These are phyloP conservation scores for Amanita brunnescens DNA, from an alignment of 768 basidiomycete species.

Conservation along the genomic window DNA sequence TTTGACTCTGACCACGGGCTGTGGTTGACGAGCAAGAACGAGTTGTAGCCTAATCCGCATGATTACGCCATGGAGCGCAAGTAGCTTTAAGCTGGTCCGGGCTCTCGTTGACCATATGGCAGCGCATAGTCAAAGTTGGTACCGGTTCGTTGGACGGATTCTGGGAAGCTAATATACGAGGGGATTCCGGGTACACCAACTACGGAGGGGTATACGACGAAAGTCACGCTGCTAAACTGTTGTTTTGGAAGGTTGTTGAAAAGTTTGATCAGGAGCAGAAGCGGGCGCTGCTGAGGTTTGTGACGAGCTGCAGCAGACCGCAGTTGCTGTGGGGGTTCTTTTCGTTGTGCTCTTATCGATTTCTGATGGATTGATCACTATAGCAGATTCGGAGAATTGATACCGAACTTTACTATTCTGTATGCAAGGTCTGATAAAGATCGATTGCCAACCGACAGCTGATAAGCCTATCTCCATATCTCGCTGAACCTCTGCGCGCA, in stretches of 20 bases:
- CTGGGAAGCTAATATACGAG: no score
- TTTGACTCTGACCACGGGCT: slow-evolving; percentile 93
- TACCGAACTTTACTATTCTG: slow-evolving; percentile 84
- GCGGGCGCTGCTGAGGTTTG: slow-evolving; percentile 74
- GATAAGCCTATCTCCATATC: no score
- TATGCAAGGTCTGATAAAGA: slow-evolving; percentile 67
- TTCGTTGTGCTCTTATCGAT: background rate
- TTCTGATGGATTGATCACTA: background rate
- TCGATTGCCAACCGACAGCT: slow-evolving; percentile 62
- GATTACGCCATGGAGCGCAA: slow-evolving; percentile 81
- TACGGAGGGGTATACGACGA: slow-evolving; percentile 78
- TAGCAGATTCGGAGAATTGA: slow-evolving; percentile 80
- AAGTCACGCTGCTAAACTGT: slow-evolving; percentile 56
- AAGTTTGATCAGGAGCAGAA: slow-evolving; percentile 76
- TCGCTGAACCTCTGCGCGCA: no score
- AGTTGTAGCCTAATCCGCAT: slow-evolving; percentile 93
- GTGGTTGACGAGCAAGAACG: slow-evolving; percentile 87
- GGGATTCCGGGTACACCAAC: no score
- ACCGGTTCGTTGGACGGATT: slow-evolving; percentile 85
- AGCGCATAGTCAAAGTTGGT: slow-evolving; percentile 89
- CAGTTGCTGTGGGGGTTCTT: slow-evolving; percentile 60
- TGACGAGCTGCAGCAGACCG: slow-evolving; percentile 86
- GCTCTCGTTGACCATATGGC: background rate
- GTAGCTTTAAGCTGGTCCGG: slow-evolving; percentile 15
- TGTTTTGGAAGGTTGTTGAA: slow-evolving; percentile 84